Evolutionary conservation across 2,329 filamentous ascomycete genomes (phyloP).

Genomic region (Aschersonia sp.): DNA sequence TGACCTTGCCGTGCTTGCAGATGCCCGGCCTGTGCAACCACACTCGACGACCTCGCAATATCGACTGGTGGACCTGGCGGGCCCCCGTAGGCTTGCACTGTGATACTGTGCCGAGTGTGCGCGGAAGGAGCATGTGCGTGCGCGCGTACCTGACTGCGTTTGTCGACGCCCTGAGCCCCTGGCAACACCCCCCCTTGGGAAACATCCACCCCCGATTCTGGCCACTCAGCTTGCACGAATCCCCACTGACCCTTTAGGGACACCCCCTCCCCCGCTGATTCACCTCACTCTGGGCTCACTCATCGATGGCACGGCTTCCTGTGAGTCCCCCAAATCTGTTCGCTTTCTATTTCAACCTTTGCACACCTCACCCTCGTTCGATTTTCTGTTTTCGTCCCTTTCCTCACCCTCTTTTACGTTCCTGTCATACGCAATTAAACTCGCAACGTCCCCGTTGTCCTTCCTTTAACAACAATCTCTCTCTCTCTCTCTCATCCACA

Average conservation of each 20-base stretch:
- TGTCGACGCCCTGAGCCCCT: not conserved
- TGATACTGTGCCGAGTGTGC: not conserved
- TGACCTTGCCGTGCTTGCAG: no score
- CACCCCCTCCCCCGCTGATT: not conserved
- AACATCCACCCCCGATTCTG: not conserved
- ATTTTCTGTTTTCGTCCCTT: conserved; percentile 5
- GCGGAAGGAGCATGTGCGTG: not conserved
- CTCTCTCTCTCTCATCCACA: not conserved
- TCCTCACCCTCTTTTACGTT: conserved; percentile 5
- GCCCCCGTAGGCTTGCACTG: not conserved
- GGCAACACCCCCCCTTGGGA: not conserved
- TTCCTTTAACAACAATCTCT: conserved; percentile 8
- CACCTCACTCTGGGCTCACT: not conserved
- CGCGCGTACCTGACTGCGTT: not conserved
- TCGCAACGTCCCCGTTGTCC: conserved; percentile 6
- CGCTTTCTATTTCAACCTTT: conserved; percentile 1
- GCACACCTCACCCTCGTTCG: not conserved
- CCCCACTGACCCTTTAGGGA: not conserved
- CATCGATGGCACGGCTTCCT: not conserved
- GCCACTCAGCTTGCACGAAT: not conserved
- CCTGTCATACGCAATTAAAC: conserved; percentile 5
- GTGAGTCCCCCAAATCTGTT: not conserved
- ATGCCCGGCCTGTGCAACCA: no score
- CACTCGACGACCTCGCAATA: no score
- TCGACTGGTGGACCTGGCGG: no score